phyloP scores from a whole-genome alignment of 306 rosid species.

The Pterocarpus macrocarpus region DNA sequence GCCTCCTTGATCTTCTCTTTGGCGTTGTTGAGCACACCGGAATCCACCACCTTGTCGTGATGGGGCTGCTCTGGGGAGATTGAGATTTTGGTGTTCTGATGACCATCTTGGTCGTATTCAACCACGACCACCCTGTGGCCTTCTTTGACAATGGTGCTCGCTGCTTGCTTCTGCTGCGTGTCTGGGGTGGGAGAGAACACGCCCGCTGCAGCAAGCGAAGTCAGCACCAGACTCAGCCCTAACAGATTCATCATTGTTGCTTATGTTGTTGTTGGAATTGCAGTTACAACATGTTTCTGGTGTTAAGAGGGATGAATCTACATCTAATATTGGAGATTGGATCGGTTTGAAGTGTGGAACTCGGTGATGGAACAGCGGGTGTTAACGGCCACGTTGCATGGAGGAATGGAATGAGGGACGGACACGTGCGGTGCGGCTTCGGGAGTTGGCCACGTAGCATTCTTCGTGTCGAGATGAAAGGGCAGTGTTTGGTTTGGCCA shows the following conservation, averaged over 20 bases:
- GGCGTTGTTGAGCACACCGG: not conserved
- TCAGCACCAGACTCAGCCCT: constrained; percentile 57
- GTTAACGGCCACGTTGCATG: constrained; percentile 41
- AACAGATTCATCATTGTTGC: constrained; percentile 67
- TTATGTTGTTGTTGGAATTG: not conserved
- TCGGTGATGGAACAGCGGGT: not conserved
- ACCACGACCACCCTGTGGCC: constrained; percentile 78
- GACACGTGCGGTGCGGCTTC: constrained; percentile 28
- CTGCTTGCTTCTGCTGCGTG: constrained; percentile 32
- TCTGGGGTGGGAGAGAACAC: constrained; percentile 62
- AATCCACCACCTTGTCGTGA: not conserved
- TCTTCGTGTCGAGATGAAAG: constrained; percentile 27
- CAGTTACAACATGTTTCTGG: too few species aligned
- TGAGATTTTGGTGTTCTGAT: constrained; percentile 73
- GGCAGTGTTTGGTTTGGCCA: not conserved
- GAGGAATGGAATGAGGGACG: not conserved
- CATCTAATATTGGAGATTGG: not conserved
- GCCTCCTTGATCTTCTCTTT: constrained; percentile 53
- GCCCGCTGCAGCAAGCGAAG: constrained; percentile 65
- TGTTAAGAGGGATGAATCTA: too few species aligned
- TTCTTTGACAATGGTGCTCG: constrained; percentile 63
- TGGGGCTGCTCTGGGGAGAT: constrained; percentile 57
- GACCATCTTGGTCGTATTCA: constrained; percentile 67
- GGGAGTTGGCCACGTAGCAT: constrained; percentile 37
- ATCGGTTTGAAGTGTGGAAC: constrained; percentile 6